Base-by-base conservation (phyloP, 352 stramenopile species). In the Pythium scleroteichum region DNA sequence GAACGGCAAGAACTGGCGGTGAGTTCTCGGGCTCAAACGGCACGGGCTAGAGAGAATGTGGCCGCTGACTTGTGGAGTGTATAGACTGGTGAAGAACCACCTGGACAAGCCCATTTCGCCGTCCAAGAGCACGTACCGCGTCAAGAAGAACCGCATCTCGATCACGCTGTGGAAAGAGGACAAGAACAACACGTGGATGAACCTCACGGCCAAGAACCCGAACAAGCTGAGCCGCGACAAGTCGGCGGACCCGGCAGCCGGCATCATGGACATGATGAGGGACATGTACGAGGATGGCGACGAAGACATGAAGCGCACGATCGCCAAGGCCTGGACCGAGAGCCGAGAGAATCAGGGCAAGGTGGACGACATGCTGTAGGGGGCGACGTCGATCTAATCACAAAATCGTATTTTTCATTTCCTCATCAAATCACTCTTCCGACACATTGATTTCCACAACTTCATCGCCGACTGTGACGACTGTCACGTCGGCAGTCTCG, bases 241-340 rank as follows among this genome's bases (percentile, higher is more conserved):
- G 47, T 59, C 71, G n/a, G 79, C 59, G 29, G 87, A 96, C 64
- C 87, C 87, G 1, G 32, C 77, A 6, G 80, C 87, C 4, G 85
- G 87, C 29, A 94, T 96, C 74, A 94, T 96, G 87, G 86, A 95
- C 59, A 93, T 96, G 84, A 96, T 96, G 86, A 91, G 94, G 84
- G 90, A 95, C 64, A 95, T 95, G 86, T 96, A 95, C 66, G 85
- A 93, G 9, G 78, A 90, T 62, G 87, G 86, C 14, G 87, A 96
- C 62, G 86, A 92, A 22, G 80, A 96, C 23, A 93, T 95, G 86
- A 96, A 95, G 79, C 77, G 83, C 51, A 94, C 87, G 44, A 96
- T 96, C 49, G 86, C 85, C 52, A 90, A 96, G 69, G 87, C 87
- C n/a, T 95, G 85, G 86, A 79, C 27, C 24, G 86, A 96, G 64